Evolutionary conservation across 2,329 filamentous ascomycete genomes (phyloP), one percentile per base, ranked within the genome.

Genomic region (Aspergillus ochraceus): DNA sequence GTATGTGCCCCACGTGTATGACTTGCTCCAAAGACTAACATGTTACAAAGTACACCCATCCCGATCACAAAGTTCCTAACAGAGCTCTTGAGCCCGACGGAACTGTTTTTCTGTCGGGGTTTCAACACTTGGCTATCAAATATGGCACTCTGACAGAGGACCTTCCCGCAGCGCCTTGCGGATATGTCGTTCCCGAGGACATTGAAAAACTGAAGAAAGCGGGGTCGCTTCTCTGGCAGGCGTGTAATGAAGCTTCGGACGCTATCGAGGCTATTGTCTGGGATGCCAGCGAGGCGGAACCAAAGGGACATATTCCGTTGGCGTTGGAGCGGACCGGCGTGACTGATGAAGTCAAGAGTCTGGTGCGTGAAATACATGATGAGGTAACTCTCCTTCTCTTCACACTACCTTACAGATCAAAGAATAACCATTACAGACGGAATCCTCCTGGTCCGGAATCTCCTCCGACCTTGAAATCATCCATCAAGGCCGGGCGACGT

Each of bases 41-140:
- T n/a, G 52, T 53, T 10, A 32, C 14, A 6, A 9, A 63, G 58
- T 61, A 61, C 51, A 63, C 61, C 3, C 49, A 42, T 14, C 45
- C 58, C 6, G 50, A 61, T 5, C 32, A 57, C 26, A 63, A 60
- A 30, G 46, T 42, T 6, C 50, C 61, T 2, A 56, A 63, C 39
- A 42, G 61, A 42, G 53, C 56, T 11, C 51, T 32, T 3, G 59
- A 60, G 54, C 59, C 61, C 14, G 61, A 63, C 20, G 61, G 61
- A 4, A 59, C 61, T 1, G 55, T 63, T 2, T 63, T 63, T 45
- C 54, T 63, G 49, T 63, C 61, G 4, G 50, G 52, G 10, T 55
- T 61, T 17, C 61, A 63, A 56, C 61, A 63, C 24, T 39, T 63
- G 19, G 61, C 57, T 14, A 61, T 63, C 45, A 63, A 63, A 56